phyloP scores from a whole-genome alignment of 2,329 filamentous ascomycete genomes.

The Cladorrhinum sp. region DNA sequence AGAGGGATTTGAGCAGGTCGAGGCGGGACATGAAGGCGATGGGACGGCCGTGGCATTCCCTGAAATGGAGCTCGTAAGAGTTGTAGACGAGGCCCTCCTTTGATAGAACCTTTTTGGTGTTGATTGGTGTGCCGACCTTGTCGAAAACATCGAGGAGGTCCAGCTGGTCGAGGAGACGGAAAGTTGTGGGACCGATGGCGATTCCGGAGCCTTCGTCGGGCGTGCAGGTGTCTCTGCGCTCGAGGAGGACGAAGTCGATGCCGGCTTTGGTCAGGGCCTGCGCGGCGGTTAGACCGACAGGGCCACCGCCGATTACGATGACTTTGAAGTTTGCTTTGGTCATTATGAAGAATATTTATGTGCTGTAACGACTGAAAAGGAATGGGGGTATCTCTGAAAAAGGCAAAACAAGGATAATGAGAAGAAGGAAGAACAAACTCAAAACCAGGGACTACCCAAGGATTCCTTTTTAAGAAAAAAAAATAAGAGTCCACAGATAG shows the following conservation, averaged over 20 bases:
- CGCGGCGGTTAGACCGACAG: constrained; percentile 29
- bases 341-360: neutral
- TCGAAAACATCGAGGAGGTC: constrained; percentile 28
- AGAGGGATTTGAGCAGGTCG: constrained; percentile 34
- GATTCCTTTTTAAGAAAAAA: neutral
- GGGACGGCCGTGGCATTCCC: constrained; percentile 29
- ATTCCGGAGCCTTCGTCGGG: constrained; percentile 35
- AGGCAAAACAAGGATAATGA: neutral
- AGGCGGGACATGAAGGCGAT: constrained; percentile 35
- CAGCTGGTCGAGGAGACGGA: constrained; percentile 35
- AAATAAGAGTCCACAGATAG: too few relatives aligned
- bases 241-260: constrained; percentile 40
- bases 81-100: constrained; percentile 27
- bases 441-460: too few relatives aligned
- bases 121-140: constrained; percentile 26
- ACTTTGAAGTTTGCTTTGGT: constrained; percentile 23
- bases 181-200: constrained; percentile 30
- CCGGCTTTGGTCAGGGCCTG: constrained; percentile 29
- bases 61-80: constrained; percentile 24
- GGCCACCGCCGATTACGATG: constrained; percentile 32
- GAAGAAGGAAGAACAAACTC: neutral
- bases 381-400: neutral
- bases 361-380: neutral
- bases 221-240: constrained; percentile 30
- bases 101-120: constrained; percentile 27